Evolutionary conservation across 345 rosid genomes (phyloP).

Genomic region (Kernera saxatilis): DNA sequence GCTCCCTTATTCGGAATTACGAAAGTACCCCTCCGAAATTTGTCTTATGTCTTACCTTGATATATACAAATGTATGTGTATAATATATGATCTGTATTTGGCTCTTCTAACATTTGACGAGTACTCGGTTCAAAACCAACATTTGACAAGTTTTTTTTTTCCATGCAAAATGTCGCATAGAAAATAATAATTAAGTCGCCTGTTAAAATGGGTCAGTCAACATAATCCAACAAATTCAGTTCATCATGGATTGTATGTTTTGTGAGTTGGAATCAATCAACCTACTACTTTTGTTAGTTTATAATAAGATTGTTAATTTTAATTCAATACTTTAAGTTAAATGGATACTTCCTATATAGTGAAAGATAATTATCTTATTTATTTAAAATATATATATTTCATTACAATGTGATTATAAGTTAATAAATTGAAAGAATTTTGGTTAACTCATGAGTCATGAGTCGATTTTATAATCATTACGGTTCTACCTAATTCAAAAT

Average conservation of each 20-base stretch:
- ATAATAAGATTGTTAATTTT: background rate
- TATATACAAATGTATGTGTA: background rate
- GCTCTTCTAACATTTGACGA: background rate
- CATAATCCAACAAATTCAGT: background rate
- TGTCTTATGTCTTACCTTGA: conserved; percentile 4
- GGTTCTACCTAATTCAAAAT: background rate
- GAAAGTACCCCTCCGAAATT: background rate
- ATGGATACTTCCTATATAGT: background rate
- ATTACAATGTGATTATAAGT: background rate
- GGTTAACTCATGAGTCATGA: background rate
- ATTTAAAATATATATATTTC: background rate
- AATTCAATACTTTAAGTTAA: background rate
- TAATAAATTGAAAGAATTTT: background rate
- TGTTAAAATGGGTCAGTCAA: background rate
- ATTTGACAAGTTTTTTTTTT: background rate
- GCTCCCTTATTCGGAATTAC: background rate
- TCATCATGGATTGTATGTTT: background rate
- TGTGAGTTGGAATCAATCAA: background rate
- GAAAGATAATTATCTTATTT: background rate
- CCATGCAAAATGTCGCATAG: background rate
- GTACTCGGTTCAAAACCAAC: too few species aligned
- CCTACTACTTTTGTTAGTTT: background rate
- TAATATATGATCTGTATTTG: background rate
- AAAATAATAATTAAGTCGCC: background rate
- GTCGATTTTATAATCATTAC: background rate